Percentiles rank a stretch among this genome's conserved stretches.
phyloP scores from a whole-genome alignment of 768 basidiomycete genomes.

The Mycena vitilis region DNA sequence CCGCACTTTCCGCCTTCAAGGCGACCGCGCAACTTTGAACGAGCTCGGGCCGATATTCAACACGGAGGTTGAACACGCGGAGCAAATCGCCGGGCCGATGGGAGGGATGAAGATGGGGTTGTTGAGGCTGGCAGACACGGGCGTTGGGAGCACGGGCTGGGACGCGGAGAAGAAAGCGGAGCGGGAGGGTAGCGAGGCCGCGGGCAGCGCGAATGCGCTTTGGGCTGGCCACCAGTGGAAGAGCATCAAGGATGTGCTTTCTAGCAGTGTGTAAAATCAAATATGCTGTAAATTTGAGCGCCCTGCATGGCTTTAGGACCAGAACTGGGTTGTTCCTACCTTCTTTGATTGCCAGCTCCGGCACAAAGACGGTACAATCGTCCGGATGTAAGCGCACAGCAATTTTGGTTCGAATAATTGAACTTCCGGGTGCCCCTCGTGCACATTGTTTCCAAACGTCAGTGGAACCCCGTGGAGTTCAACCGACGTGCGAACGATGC shows the following conservation, averaged over 20 bases:
- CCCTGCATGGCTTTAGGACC: too few relatives aligned
- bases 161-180: constrained; percentile 16
- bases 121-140: constrained; percentile 17
- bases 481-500: too few relatives aligned
- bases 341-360: too few relatives aligned
- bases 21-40: constrained; percentile 44
- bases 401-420: too few relatives aligned
- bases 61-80: constrained; percentile 31
- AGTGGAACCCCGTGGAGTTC: too few relatives aligned
- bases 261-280: not conserved
- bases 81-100: constrained; percentile 22
- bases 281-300: too few relatives aligned
- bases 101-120: constrained; percentile 21
- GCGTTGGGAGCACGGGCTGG: constrained; percentile 35
- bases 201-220: constrained; percentile 3
- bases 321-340: too few relatives aligned
- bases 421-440: too few relatives aligned
- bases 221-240: constrained; percentile 15
- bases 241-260: constrained; percentile 10
- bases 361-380: too few relatives aligned
- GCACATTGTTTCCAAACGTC: too few relatives aligned
- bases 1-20: constrained; percentile 49
- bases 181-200: not conserved
- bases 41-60: constrained; percentile 41
- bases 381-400: too few relatives aligned